Evolutionary conservation across 2,329 filamentous ascomycete genomes (phyloP), one percentile per base, ranked within the genome.

Genomic region (Scytalidium lignicola): DNA sequence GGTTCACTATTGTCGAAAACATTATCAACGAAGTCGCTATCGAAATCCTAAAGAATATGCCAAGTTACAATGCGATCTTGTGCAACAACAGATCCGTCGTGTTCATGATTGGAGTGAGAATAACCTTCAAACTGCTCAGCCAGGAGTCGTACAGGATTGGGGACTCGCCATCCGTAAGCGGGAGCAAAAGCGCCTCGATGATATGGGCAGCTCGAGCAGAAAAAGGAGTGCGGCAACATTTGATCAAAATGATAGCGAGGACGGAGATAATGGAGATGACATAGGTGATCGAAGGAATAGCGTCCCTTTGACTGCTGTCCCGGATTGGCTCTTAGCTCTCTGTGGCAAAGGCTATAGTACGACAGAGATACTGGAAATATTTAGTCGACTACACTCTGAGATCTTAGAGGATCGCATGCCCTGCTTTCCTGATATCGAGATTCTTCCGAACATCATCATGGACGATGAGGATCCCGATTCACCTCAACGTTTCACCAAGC

Each of bases 1-100:
- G 87, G 80, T 89, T 0, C 80, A 85, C 59, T 85, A 81, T 62
- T 93, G 89, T 65, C 80, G 88, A 29, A 91, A 91, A 62, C 86
- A 91, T 61, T 93, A 93, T 64, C 89, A 93, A 67, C 80, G 88
- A 6, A 78, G 76, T 41, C 75, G 85, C 0, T 91, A 90, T 62
- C 76, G 85, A n/a, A 82, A 82, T 47, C 74, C 74, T 1, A 71
- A 74, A 28, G 75, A 82, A 19, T 80, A 86, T 64, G 79, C 80
- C 46, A 68, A 76, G 63, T 64, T 77, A 1, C 85, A 90, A 62
- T 82, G 82, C 48, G 74, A 81, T 2, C 72, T 89, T 1, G 77
- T 90, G 1, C 69, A 78, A 47, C 71, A 74, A 26, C 84, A 88
- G 56, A 76, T 90, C 37, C 65, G 72, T 9, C 74, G 79, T 1